Evolutionary conservation across 768 basidiomycete genomes (phyloP).

Genomic region (Leccinum rimulosum): DNA sequence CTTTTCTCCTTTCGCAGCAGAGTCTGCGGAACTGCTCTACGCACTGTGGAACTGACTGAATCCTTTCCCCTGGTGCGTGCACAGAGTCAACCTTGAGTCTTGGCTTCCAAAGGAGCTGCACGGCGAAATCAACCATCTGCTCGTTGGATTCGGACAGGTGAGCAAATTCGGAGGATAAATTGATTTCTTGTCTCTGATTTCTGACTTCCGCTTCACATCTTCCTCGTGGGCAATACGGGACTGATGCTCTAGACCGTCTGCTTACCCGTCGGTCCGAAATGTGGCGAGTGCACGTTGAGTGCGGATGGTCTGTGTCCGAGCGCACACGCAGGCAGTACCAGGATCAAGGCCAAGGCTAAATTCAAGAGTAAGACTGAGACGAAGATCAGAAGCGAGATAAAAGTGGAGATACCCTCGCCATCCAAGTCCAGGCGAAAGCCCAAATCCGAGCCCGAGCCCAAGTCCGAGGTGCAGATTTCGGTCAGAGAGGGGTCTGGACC

Average conservation of each 20-base stretch:
- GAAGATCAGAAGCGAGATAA: constrained; percentile 18
- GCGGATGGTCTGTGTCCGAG: constrained; percentile 63
- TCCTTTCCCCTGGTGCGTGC: not conserved
- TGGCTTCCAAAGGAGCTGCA: constrained; percentile 79
- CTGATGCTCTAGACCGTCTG: constrained; percentile 54
- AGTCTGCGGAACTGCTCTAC: not conserved
- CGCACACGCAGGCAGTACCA: constrained; percentile 34
- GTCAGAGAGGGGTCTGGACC: not conserved
- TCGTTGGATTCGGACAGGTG: constrained; percentile 88
- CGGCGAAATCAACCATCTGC: constrained; percentile 71
- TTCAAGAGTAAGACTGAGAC: constrained; percentile 37
- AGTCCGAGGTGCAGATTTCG: not conserved
- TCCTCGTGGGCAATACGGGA: not conserved
- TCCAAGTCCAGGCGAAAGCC: not conserved
- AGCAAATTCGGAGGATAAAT: constrained; percentile 1
- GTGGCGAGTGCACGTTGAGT: constrained; percentile 61
- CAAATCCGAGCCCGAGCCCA: not conserved
- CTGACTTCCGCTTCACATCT: not conserved
- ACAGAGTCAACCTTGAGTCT: constrained; percentile 73
- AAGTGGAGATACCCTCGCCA: not conserved
- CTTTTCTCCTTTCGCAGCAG: not conserved
- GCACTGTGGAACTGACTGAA: not conserved
- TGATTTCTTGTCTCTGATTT: not conserved
- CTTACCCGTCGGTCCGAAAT: constrained; percentile 61
- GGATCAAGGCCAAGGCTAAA: constrained; percentile 13